These are phyloP conservation scores for Clarireedia hainanense DNA, from an alignment of 2,329 filamentous ascomycete genomes.

Conservation along the genomic window DNA sequence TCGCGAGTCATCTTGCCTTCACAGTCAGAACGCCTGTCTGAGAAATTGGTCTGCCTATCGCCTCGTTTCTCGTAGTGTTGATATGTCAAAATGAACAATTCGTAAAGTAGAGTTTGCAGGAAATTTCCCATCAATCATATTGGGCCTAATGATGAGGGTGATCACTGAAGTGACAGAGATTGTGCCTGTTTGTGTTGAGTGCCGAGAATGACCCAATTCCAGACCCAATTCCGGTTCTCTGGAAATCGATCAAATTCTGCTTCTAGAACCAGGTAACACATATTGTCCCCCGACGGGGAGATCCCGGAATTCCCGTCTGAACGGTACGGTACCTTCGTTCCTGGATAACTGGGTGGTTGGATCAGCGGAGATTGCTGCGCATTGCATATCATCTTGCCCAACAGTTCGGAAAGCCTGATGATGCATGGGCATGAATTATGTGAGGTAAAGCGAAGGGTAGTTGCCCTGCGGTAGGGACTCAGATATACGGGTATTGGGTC, in stretches of 20 bases:
- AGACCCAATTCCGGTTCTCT: background rate
- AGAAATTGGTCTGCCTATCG: no score
- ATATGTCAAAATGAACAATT: background rate
- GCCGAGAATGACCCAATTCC: background rate
- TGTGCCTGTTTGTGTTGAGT: background rate
- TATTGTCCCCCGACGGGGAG: background rate
- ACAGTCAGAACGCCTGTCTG: background rate
- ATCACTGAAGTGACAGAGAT: background rate
- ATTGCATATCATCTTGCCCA: conserved; percentile 4
- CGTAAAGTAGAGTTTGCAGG: background rate
- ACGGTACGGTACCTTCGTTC: conserved; percentile 2
- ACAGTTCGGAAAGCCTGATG: conserved; percentile 4
- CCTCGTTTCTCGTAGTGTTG: background rate
- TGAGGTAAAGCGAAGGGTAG: no score
- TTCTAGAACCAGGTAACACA: background rate
- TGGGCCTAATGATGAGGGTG: background rate
- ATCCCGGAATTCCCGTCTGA: conserved; percentile 1
- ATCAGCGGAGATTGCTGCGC: conserved; percentile 7
- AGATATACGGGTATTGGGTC: background rate
- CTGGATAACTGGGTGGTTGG: background rate
- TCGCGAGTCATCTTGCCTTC: background rate
- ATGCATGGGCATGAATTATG: background rate
- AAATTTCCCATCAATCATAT: background rate
- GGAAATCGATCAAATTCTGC: background rate
- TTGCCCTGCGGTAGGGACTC: no score